Base-by-base conservation (phyloP, 2,329 filamentous ascomycete species). In the Trichoderma breve region DNA sequence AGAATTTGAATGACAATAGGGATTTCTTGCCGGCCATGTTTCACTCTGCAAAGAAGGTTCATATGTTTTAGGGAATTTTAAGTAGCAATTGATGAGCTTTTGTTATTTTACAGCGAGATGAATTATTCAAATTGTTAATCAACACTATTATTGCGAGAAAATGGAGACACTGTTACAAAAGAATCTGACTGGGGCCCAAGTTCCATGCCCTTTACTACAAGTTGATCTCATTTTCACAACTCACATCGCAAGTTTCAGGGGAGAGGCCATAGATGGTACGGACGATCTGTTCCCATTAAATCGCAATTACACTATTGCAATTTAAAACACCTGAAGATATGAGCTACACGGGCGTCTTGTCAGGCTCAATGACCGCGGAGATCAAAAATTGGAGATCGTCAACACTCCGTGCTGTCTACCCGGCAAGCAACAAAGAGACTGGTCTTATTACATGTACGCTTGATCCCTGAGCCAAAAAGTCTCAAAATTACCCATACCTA, bases 11-110 rank as follows among this genome's bases (percentile, higher is more conserved):
- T 26, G 72, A 73, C 21, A 73, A 70, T 14, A 71, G 53, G 34
- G 71, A 72, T 15, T 73, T 73, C 24, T 68, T 73, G 12, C 72
- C 72, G 26, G 36, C 71, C 6, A 73, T 73, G 72, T 73, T 73
- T 18, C 72, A 73, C 34, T 73, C 72, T 3, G 69, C 69, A 24
- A 64, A 71, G 62, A 71, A 65, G n/a, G 36, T 71, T 24, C 69
- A 71, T 47, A 71, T 71, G 69, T 71, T 71, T 58, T 71, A 65
- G 18, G 11, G 18, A 30, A 15, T 6, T 30, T 3, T 26, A 8
- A 21, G 8, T 55, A 21, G 55, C 57, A n/a, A 60, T 34, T 21
- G 18, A 34, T 34, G 7, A 8, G 3, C 5, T 60, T 60, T 60
- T 21, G 1, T 30, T 58, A 18, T 18, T 58, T 58, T 9, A 12